These are phyloP conservation scores for Lactarius tabidus DNA, from an alignment of 768 basidiomycete genomes.

Conservation along the genomic window DNA sequence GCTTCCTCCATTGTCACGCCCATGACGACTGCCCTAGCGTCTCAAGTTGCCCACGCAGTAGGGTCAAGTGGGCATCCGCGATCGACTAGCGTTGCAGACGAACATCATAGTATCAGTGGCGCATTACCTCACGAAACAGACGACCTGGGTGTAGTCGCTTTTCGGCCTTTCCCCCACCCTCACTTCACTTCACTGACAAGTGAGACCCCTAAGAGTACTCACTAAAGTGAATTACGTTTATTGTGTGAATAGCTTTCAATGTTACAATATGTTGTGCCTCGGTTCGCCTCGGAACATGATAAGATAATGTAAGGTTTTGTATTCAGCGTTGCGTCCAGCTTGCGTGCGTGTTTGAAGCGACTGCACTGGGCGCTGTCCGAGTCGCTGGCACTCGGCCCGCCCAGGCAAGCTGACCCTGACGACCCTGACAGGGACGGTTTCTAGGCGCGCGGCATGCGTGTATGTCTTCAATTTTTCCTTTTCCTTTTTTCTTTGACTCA, in stretches of 20 bases:
- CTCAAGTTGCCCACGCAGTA: constrained; percentile 1
- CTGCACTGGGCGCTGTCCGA: too few relatives aligned
- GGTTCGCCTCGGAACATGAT: too few relatives aligned
- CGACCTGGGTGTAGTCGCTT: neutral
- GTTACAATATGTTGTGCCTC: too few relatives aligned
- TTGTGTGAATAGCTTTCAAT: too few relatives aligned
- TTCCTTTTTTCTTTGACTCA: too few relatives aligned
- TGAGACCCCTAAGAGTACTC: constrained; percentile 3
- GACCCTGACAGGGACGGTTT: constrained; percentile 35
- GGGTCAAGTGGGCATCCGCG: neutral
- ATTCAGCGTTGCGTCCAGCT: too few relatives aligned
- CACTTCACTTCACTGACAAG: neutral
- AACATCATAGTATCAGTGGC: neutral
- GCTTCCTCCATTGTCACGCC: constrained; percentile 10
- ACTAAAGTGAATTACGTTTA: too few relatives aligned
- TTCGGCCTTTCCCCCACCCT: neutral
- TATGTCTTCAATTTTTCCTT: neutral
- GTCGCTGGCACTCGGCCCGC: too few relatives aligned
- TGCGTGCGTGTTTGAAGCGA: too few relatives aligned
- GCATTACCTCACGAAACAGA: neutral
- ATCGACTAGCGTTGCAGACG: neutral
- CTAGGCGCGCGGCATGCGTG: constrained; percentile 10
- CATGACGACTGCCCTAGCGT: neutral
- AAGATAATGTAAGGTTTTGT: too few relatives aligned
- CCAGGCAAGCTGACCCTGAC: neutral